These are phyloP conservation scores for Fonsecaea multimorphosa DNA, from an alignment of 2,329 filamentous ascomycete genomes.

Conservation along the genomic window DNA sequence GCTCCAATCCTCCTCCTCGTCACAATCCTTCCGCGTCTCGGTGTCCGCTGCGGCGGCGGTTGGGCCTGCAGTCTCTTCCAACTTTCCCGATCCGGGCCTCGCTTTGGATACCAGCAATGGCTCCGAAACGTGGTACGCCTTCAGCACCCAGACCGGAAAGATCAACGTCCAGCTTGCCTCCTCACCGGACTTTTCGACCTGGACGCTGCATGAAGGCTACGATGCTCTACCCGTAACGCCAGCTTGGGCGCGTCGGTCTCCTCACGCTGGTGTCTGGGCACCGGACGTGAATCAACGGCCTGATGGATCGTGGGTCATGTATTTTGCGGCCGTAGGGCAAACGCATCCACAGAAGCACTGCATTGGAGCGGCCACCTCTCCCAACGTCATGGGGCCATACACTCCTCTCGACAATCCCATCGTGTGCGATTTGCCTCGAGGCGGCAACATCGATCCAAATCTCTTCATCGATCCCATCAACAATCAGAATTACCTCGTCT, in stretches of 20 bases:
- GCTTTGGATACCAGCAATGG: constrained; percentile 48
- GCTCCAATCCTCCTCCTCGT: constrained; percentile 12
- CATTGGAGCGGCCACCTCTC: constrained; percentile 60
- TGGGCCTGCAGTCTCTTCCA: constrained; percentile 42
- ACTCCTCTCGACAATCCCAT: constrained; percentile 52
- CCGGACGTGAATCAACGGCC: constrained; percentile 60
- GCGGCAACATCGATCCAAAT: constrained; percentile 66
- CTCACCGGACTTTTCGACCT: constrained; percentile 54
- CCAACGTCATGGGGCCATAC: constrained; percentile 58
- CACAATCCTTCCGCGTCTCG: constrained; percentile 11
- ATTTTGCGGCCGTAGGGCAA: constrained; percentile 58
- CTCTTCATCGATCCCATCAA: constrained; percentile 59
- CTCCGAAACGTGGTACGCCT: constrained; percentile 60
- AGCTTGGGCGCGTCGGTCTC: constrained; percentile 56
- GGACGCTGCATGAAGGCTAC: constrained; percentile 54
- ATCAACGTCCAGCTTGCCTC: constrained; percentile 60
- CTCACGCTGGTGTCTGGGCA: constrained; percentile 56
- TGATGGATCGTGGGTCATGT: constrained; percentile 60
- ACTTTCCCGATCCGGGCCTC: constrained; percentile 64
- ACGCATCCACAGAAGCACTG: constrained; percentile 56
- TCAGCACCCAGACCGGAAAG: constrained; percentile 58
- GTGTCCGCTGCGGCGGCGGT: constrained; percentile 5
- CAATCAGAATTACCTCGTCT: constrained; percentile 62
- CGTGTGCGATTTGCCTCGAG: constrained; percentile 57
- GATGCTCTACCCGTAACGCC: constrained; percentile 59